These are phyloP conservation scores for Sambucus nigra DNA, from an alignment of 129 eudicot species.

Conservation along the genomic window DNA sequence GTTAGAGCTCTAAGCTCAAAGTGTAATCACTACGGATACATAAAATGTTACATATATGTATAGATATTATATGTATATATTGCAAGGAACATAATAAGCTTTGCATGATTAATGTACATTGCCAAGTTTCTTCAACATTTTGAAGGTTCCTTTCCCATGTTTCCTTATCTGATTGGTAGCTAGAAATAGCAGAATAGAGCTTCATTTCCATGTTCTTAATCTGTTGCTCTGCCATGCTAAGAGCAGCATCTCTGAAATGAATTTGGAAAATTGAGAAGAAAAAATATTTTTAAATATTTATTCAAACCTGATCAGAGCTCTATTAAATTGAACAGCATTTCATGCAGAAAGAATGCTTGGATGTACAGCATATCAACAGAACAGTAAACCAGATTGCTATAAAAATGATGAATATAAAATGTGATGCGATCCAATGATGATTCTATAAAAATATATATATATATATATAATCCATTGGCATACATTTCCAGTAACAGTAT, in stretches of 20 bases:
- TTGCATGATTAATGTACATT: conserved; percentile 33
- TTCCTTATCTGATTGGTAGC: conserved; percentile 62
- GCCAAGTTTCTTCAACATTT: conserved; percentile 95
- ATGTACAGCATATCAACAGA: too few relatives aligned
- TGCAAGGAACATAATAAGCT: background rate
- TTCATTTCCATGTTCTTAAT: conserved; percentile 65
- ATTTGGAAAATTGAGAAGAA: conserved; percentile 4
- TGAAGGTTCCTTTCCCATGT: conserved; percentile 64
- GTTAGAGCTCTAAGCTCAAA: background rate
- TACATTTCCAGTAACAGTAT: background rate
- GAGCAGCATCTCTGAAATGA: conserved; percentile 64
- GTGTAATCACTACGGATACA: background rate
- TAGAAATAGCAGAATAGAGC: conserved; percentile 53
- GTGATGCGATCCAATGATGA: too few relatives aligned
- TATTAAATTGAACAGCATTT: background rate
- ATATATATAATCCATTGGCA: too few relatives aligned
- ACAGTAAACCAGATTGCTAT: too few relatives aligned
- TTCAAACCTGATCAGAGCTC: background rate
- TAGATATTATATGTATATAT: background rate
- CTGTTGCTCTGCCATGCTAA: conserved; percentile 53
- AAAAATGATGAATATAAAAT: too few relatives aligned
- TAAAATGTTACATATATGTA: too few relatives aligned
- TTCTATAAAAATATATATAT: too few relatives aligned
- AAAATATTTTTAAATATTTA: background rate
- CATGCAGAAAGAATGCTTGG: background rate